phyloP scores from a whole-genome alignment of 129 eudicot genomes.

The Arctium minus region DNA sequence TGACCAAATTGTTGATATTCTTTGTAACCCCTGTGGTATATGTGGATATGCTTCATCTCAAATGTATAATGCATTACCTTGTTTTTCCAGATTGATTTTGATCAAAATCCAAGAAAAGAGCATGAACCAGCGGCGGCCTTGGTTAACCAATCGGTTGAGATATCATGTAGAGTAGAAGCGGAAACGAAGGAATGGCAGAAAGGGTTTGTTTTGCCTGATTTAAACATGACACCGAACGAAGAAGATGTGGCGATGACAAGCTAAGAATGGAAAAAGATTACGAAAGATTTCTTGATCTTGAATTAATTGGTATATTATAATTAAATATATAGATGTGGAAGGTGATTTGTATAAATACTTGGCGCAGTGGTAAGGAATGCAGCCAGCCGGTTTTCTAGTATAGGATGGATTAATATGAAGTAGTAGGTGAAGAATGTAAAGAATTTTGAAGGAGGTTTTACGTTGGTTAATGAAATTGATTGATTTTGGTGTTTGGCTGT shows the following conservation, averaged over 20 bases:
- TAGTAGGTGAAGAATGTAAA: background rate
- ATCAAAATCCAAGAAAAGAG: background rate
- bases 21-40: background rate
- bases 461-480: background rate
- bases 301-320: conserved; percentile 7
- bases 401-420: background rate
- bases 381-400: background rate
- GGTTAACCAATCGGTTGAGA: background rate
- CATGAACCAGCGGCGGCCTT: conserved; percentile 1
- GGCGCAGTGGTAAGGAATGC: background rate
- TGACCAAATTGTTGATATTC: background rate
- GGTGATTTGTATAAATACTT: background rate
- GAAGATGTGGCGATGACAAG: conserved; percentile 34
- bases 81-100: conserved; percentile 41
- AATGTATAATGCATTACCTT: background rate
- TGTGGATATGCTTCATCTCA: background rate
- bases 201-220: conserved; percentile 56
- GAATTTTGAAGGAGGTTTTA: background rate
- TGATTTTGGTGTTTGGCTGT: background rate
- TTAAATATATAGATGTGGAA: background rate
- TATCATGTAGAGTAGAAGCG: conserved; percentile 15
- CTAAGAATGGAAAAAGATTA: background rate
- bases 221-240: conserved; percentile 49
- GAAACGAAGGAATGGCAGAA: conserved; percentile 8
- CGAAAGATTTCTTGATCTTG: conserved; percentile 14